Percentiles rank a stretch among this genome's conserved stretches.
Evolutionary conservation across 1,284 basidiomycete genomes (phyloP).

Genomic region (Trichosporon faecale): DNA sequence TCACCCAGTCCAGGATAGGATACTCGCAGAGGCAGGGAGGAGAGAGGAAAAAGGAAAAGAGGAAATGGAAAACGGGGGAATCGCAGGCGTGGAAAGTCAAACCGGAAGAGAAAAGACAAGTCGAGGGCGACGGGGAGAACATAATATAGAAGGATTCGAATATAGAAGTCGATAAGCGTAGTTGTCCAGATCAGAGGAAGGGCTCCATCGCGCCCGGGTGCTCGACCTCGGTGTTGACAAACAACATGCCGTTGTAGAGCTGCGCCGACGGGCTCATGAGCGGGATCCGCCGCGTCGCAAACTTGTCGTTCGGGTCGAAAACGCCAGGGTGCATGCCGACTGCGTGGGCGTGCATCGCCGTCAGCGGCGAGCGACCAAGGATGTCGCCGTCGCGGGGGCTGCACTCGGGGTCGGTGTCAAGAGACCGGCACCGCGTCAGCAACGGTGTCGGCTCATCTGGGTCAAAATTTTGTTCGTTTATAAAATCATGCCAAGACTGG

Average conservation of each 20-base stretch:
- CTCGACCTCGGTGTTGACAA: conserved; percentile 20
- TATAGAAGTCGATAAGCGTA: not conserved
- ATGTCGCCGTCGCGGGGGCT: conserved; percentile 25
- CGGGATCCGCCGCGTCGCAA: conserved; percentile 17
- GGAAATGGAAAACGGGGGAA: not conserved
- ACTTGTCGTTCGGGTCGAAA: conserved; percentile 19
- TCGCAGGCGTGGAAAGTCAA: too few species aligned
- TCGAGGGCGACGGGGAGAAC: not conserved
- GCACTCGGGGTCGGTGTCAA: conserved; percentile 30
- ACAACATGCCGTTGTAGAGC: conserved; percentile 27
- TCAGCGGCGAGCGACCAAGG: conserved; percentile 23
- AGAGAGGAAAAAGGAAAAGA: not conserved
- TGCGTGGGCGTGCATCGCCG: conserved; percentile 16
- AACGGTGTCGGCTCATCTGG: conserved; percentile 28
- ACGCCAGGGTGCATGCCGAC: conserved; percentile 9
- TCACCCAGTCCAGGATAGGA: not conserved
- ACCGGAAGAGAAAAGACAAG: not conserved
- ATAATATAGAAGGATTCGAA: not conserved
- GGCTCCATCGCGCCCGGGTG: conserved; percentile 14
- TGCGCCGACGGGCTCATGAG: conserved; percentile 26
- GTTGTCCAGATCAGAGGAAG: conserved; percentile 10
- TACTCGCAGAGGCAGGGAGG: not conserved
- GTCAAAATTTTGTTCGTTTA: conserved; percentile 30
- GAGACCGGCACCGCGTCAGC: conserved; percentile 24
- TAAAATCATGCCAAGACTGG: conserved; percentile 30